These are phyloP conservation scores for Lachancea sp. DNA, from an alignment of 805 yeast genomes.

Conservation along the genomic window DNA sequence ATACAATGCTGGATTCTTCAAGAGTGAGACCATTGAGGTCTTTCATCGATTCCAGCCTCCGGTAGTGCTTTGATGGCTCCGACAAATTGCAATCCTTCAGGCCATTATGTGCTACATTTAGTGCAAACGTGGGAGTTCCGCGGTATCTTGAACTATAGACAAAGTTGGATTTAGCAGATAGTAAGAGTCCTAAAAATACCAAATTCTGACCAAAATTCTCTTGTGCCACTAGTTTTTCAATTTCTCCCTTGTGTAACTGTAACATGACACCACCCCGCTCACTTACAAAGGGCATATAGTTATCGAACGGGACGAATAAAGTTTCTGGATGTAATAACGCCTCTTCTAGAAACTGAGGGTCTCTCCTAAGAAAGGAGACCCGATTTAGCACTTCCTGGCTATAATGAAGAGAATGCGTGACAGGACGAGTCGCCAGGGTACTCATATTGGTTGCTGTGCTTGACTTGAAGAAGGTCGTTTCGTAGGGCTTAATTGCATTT, in stretches of 20 bases:
- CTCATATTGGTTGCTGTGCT: not conserved
- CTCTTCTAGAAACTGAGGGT: conserved; percentile 40
- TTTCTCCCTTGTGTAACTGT: conserved; percentile 5
- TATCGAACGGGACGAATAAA: conserved; percentile 35
- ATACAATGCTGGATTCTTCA: conserved; percentile 57
- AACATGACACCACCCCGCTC: conserved; percentile 10
- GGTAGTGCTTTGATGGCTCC: conserved; percentile 6
- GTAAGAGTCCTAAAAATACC: conserved; percentile 23
- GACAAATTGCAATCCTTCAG: not conserved
- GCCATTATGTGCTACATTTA: conserved; percentile 39
- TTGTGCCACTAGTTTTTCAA: conserved; percentile 7
- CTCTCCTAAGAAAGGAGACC: conserved; percentile 51
- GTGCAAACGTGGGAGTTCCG: conserved; percentile 61
- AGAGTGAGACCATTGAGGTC: conserved; percentile 15
- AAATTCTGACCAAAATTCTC: conserved; percentile 13
- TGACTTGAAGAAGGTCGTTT: not conserved
- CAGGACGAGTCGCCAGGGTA: conserved; percentile 7
- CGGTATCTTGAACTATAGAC: conserved; percentile 40
- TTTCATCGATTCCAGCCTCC: conserved; percentile 5
- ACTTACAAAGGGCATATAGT: conserved; percentile 12
- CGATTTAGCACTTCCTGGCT: conserved; percentile 37
- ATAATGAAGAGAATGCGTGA: conserved; percentile 9
- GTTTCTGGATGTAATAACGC: conserved; percentile 40
- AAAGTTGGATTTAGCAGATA: conserved; percentile 16
- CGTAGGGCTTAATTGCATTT: not conserved